Conservation (phyloP, 2,329 filamentous ascomycete species). For the Tolypocladium pustulatum region DNA sequence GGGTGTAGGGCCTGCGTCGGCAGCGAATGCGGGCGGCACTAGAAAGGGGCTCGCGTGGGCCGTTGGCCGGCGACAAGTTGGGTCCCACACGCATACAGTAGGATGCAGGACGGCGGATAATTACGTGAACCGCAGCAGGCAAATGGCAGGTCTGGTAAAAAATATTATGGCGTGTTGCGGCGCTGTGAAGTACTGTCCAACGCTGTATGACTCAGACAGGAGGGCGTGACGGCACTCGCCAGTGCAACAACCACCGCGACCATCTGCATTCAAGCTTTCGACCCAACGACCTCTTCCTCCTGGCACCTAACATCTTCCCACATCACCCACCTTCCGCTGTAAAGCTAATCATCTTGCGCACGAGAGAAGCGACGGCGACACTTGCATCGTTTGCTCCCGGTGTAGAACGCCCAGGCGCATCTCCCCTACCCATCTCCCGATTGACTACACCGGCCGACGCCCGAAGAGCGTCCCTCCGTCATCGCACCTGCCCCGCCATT, state of each 20-base stretch:
- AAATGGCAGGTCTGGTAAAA: not conserved
- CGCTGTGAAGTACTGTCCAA: not conserved
- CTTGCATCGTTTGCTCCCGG: not conserved
- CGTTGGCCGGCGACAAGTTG: not conserved
- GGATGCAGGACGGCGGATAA: not conserved
- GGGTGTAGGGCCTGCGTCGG: not conserved
- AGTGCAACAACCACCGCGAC: too few relatives aligned
- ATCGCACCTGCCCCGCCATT: constrained; percentile 1
- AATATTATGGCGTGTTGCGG: not conserved
- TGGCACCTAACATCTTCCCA: not conserved
- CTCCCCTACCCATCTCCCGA: not conserved
- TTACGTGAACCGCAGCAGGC: not conserved
- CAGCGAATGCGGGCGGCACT: too few relatives aligned
- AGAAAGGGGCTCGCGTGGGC: not conserved
- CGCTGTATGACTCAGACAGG: not conserved
- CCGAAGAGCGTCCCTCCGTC: not conserved
- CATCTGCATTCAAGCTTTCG: not conserved
- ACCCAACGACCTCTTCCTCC: not conserved
- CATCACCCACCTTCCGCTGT: not conserved
- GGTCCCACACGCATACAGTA: not conserved
- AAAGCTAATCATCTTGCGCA: not conserved
- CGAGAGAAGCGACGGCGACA: not conserved
- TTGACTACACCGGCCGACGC: not conserved
- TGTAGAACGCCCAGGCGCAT: not conserved
- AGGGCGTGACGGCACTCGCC: not conserved